Percentiles rank a stretch among this genome's conserved stretches.
phyloP scores from a whole-genome alignment of 495 filamentous ascomycete species.

The Neurospora tetrasperma region DNA sequence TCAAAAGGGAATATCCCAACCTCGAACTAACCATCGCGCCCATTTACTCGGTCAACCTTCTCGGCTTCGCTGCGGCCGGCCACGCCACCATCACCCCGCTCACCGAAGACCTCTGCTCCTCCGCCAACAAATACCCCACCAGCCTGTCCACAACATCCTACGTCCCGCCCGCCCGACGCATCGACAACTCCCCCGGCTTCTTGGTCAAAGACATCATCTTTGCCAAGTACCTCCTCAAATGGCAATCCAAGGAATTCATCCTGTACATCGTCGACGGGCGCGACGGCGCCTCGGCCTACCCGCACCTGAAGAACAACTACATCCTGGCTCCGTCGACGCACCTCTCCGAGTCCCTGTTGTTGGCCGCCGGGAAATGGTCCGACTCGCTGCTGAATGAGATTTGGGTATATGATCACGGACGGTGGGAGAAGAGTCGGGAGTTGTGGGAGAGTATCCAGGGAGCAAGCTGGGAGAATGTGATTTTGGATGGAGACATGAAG shows the following conservation, averaged over 20 bases:
- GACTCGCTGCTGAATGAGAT: constrained; percentile 49
- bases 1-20: constrained; percentile 41
- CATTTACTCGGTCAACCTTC: constrained; percentile 25
- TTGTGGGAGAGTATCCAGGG: constrained; percentile 48
- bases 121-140: constrained; percentile 19
- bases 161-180: constrained; percentile 38
- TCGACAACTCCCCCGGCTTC: constrained; percentile 35
- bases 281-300: constrained; percentile 30
- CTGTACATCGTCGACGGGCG: constrained; percentile 42
- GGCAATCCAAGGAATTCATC: constrained; percentile 38
- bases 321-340: constrained; percentile 32
- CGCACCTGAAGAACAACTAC: constrained; percentile 34
- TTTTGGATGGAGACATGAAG: constrained; percentile 55
- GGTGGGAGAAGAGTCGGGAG: constrained; percentile 49
- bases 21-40: constrained; percentile 38
- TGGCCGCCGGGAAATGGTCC: constrained; percentile 38
- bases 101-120: constrained; percentile 18
- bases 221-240: constrained; percentile 44
- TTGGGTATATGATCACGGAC: constrained; percentile 51
- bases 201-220: constrained; percentile 37
- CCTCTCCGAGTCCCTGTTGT: constrained; percentile 41
- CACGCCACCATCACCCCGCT: constrained; percentile 32
- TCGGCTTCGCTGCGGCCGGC: constrained; percentile 41
- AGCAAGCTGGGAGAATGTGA: constrained; percentile 52
- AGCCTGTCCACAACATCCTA: constrained; percentile 35